Evolutionary conservation across 2,329 filamentous ascomycete species (phyloP), one percentile per base, ranked within the genome.

Genomic region (Ophiostoma sp.): DNA sequence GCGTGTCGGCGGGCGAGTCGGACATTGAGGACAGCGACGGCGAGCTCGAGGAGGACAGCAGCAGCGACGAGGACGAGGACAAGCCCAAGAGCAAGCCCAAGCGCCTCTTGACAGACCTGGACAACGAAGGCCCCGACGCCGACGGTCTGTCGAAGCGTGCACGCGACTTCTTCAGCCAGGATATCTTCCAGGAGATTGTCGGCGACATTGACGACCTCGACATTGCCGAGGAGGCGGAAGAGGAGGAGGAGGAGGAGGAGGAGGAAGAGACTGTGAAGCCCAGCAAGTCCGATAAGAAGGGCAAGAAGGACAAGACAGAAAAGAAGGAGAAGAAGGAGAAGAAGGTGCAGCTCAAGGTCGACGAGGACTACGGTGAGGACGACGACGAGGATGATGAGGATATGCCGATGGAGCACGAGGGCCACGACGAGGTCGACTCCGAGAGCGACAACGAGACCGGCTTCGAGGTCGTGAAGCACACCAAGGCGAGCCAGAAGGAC

Each of bases 141-240:
- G 81, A 81, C 41, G 88, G 85, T 11, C 82, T 98, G n/a, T 96
- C 93, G 2, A 93, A 89, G 77, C 87, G 92, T 71, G 95, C 95
- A 8, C 86, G 89, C 9, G 85, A 89, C 70, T 99, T 99, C 80
- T 99, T 99, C 77, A 90, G 91, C 74, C 94, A 97, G 76, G 93
- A 97, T 73, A 89, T 99, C 55, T 99, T 99, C 82, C 88, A 93
- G 73, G 91, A 88, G 52, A 87, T 98, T 67, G 86, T 87, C 36
- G 90, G 86, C 0, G 77, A 89, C 27, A 80, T 89, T 2, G 87
- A 87, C 18, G 82, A 85, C 40, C 81, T 84, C 6, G 73, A 72
- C 16, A 71, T 75, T 0, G 73, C 75, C 60, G 73, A 67, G 16
- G 69, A 72, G 5, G 75, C 76, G 18, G 71, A 74, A 1, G 85